phyloP scores from a whole-genome alignment of 139 green algal genomes.

The Zygnema circumcarinatum region DNA sequence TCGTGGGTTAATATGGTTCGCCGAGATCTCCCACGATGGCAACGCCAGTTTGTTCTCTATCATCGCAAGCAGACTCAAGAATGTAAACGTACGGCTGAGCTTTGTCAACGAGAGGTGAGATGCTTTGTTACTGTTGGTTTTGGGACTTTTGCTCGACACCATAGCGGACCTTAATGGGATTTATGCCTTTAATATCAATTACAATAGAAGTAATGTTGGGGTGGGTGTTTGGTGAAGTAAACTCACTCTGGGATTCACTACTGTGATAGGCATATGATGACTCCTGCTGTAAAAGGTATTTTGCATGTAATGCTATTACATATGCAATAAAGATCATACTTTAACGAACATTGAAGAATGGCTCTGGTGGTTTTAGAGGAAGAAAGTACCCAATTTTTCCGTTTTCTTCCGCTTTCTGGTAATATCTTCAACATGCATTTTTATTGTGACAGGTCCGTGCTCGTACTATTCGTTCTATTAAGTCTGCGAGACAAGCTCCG shows the following conservation, averaged over 20 bases:
- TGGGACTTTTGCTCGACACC: neutral
- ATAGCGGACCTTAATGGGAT: neutral
- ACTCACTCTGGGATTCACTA: too few relatives aligned
- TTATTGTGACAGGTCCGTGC: neutral
- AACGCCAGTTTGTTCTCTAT: conserved; percentile 28
- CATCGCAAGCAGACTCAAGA: conserved; percentile 59
- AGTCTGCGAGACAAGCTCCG: conserved; percentile 33
- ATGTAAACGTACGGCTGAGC: conserved; percentile 50
- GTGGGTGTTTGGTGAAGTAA: too few relatives aligned
- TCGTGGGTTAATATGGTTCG: conserved; percentile 49
- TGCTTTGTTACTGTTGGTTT: neutral
- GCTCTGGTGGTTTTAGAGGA: too few relatives aligned
- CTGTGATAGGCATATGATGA: too few relatives aligned
- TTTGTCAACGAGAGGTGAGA: conserved; percentile 61
- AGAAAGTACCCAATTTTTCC: too few relatives aligned
- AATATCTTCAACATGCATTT: too few relatives aligned
- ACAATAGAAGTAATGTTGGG: too few relatives aligned
- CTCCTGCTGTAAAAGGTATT: too few relatives aligned
- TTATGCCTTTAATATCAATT: neutral
- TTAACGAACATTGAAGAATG: too few relatives aligned
- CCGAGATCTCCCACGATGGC: conserved; percentile 43
- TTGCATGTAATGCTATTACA: too few relatives aligned
- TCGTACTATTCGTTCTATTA: conserved; percentile 48
- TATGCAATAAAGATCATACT: too few relatives aligned
- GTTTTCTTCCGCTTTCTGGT: too few relatives aligned